Evolutionary conservation across 2,329 filamentous ascomycete species (phyloP), one percentile per base, ranked within the genome.

Genomic region (Calonectria fujianensis): DNA sequence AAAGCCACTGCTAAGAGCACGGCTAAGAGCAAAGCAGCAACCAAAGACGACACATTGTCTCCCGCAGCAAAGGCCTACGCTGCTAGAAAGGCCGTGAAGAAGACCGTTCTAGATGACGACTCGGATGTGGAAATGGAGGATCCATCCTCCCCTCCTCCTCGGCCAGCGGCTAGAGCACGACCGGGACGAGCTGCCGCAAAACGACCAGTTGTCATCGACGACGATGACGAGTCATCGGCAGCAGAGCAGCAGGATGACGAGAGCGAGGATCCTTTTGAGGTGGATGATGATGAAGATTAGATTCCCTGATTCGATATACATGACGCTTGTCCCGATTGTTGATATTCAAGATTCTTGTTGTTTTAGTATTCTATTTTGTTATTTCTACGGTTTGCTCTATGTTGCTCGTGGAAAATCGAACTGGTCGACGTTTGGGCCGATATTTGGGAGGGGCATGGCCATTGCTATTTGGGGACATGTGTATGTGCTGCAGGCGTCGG

Each of bases 41-140:
- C 79, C 13, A 80, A 80, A 45, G 76, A 78, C 51, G 84, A 84
- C 4, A 84, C 87, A 1, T 85, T 93, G 18, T 94, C 92, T 4
- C 93, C 61, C 18, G 73, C 76, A 16, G 69, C 79, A 9, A 80
- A 80, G 41, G 89, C 91, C 3, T 91, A 91, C 77, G 89, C 90
- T 7, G 87, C 88, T n/a, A 90, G 88, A 79, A 87, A 90, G 80
- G 83, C 80, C 27, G 77, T 81, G 63, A 84, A 84, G 80, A 84
- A 85, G 77, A 83, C 84, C 64, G 81, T 77, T 18, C 73, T 81
- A 9, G 84, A 85, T 5, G 85, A 87, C 45, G 87, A 89, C 45
- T 83, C 81, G 20, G 88, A 88, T 29, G 85, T 88, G 1, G 80
- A 81, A 27, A 78, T 81, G 79, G 84, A 82, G 4, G 85, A 85